Percentiles rank a stretch among this genome's conserved stretches.
These are phyloP conservation scores for Populus hybrid DNA, from an alignment of 441 rosid genomes.

Conservation along the genomic window DNA sequence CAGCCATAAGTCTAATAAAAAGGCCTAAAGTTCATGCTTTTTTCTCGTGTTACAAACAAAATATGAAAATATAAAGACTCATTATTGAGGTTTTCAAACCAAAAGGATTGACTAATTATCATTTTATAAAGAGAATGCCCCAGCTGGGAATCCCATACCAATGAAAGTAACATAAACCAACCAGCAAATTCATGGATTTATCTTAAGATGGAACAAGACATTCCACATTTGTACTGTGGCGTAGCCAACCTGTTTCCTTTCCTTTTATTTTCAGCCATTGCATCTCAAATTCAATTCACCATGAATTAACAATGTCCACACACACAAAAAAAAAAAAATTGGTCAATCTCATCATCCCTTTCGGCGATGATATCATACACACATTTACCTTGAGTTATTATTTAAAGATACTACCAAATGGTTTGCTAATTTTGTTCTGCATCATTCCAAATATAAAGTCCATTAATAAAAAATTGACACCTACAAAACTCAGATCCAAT, in stretches of 20 bases:
- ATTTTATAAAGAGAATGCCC: neutral
- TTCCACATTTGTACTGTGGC: no score
- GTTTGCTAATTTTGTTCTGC: neutral
- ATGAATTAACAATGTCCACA: neutral
- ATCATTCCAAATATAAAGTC: neutral
- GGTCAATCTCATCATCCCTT: neutral
- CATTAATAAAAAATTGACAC: conserved; percentile 3
- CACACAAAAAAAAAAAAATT: neutral
- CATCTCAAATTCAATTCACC: neutral
- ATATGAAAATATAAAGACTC: neutral
- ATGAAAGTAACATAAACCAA: neutral
- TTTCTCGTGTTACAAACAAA: no score
- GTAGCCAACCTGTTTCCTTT: neutral
- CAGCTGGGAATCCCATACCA: neutral
- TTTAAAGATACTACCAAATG: neutral
- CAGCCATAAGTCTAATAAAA: no score
- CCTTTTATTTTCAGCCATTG: neutral
- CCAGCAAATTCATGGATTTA: neutral
- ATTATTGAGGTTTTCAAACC: neutral
- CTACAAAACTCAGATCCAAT: conserved; percentile 33
- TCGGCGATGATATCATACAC: neutral
- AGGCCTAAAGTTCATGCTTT: no score
- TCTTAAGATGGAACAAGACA: no score
- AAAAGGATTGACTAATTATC: neutral
- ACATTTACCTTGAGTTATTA: neutral